These are phyloP conservation scores for Rhizopus delemar DNA, from an alignment of 371 early-diverging fungal species.

Conservation along the genomic window DNA sequence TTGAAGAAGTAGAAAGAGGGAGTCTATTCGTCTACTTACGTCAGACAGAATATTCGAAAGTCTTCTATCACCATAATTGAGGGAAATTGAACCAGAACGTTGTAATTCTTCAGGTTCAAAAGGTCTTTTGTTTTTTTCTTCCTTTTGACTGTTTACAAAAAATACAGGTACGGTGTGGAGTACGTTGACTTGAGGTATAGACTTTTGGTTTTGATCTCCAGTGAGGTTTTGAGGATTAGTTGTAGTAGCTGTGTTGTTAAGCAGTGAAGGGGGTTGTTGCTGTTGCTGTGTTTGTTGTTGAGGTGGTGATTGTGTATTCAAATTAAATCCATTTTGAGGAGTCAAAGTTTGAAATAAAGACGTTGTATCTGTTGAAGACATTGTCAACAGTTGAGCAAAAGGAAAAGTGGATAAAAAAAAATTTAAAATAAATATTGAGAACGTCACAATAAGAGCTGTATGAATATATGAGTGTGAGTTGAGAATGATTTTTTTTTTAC, in stretches of 20 bases:
- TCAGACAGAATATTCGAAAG: conserved; percentile 22
- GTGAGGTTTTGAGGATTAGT: not conserved
- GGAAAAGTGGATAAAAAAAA: not conserved
- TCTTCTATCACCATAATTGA: conserved; percentile 25
- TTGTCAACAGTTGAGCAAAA: not conserved
- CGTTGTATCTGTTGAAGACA: not conserved
- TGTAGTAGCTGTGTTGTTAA: not conserved
- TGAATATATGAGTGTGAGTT: no score
- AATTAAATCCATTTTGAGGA: not conserved
- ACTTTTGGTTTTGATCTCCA: not conserved
- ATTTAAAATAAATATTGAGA: not conserved
- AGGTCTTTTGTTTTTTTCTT: not conserved
- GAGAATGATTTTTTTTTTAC: no score
- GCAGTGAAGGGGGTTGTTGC: not conserved
- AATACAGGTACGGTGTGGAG: conserved; percentile 12
- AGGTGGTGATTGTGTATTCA: not conserved
- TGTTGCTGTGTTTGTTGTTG: not conserved
- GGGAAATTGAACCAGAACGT: not conserved
- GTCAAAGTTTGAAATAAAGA: not conserved
- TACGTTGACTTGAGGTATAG: not conserved
- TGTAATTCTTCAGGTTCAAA: conserved; percentile 1
- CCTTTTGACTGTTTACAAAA: conserved; percentile 12
- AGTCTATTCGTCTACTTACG: conserved; percentile 8
- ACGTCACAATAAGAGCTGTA: no score
- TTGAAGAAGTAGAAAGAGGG: not conserved